Conservation (phyloP, 441 rosid genomes). For the Populus hybrid region DNA sequence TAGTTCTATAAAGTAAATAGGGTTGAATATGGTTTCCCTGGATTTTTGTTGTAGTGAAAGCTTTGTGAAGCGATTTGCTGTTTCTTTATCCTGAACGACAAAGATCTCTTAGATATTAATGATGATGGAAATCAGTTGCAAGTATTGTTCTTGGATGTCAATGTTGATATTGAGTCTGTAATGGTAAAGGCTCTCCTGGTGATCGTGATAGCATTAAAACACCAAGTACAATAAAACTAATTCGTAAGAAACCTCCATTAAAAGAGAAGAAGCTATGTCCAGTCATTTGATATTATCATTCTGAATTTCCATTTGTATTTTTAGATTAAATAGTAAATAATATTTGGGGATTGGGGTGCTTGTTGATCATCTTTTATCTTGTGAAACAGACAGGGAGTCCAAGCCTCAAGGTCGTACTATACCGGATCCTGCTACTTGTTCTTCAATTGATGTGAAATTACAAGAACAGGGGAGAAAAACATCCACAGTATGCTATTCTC, state of each 20-base stretch:
- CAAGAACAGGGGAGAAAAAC: constrained; percentile 26
- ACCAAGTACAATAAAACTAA: no score
- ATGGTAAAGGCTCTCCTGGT: no score
- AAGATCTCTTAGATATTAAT: background rate
- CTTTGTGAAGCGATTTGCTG: background rate
- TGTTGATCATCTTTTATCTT: constrained; percentile 20
- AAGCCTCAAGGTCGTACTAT: constrained; percentile 16
- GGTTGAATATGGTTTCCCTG: background rate
- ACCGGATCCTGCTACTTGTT: constrained; percentile 13
- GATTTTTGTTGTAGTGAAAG: background rate
- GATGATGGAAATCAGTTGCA: background rate
- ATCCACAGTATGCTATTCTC: constrained; percentile 29
- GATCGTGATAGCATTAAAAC: no score
- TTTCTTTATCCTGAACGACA: background rate
- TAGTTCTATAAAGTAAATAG: background rate
- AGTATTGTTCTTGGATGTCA: background rate
- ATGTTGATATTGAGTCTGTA: no score
- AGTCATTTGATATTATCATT: no score
- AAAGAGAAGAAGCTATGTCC: no score
- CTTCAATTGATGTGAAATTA: constrained; percentile 24
- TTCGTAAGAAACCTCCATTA: no score
- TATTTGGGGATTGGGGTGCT: no score
- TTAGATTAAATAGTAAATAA: no score
- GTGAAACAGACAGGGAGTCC: constrained; percentile 37
- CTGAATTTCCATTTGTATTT: no score